Base-by-base conservation (phyloP, 1,284 basidiomycete species). In the Butyriboletus appendiculatus region DNA sequence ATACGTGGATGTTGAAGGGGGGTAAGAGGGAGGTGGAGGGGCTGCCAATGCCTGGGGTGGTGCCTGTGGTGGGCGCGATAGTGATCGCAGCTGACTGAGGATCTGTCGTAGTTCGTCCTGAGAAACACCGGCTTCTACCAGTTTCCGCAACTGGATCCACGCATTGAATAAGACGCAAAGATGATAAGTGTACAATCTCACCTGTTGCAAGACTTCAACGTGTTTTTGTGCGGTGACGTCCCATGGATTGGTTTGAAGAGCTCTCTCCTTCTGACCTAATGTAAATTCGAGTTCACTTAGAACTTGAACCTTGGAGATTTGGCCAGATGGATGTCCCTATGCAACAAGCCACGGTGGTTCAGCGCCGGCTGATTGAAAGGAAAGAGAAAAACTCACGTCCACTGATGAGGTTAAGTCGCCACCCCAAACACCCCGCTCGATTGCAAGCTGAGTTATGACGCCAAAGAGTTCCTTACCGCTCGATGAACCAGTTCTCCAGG, bases 401-500 rank as follows among this genome's bases (percentile, higher is more conserved):
- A 46, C 26, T n/a, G 76, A 74, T 10, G 77, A 73, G 33, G 71
- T 70, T 30, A 73, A 73, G 39, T 79, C 78, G 33, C 81, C 78
- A 28, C 84, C 84, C 90, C 89, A 92, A 28, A 92, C 82, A 34
- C 85, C 84, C 16, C 86, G 81, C 68, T 94, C 92, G 56, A 94
- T 88, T 10, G 84, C 81, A 30, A 82, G 73, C 64, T 94, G 92
- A 37, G 85, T 78, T 4, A 82, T 81, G 28, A 83, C 75, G 37
- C 92, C 90, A 66, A 96, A 98, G 3, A 98, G 76, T 66, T 94
- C 90, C 54, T 83, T 82, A n/a, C 89, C 84, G 45, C 79, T 79
- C 2, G 89, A 88, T 11, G 88, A 86, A 34, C 92, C 92, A 33
- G 85, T 90, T 32, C 94, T 81, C 95, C 95, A 98, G 10, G 95